Conservation (phyloP, 2,329 filamentous ascomycete genomes). For the Sporothrix protearum region DNA sequence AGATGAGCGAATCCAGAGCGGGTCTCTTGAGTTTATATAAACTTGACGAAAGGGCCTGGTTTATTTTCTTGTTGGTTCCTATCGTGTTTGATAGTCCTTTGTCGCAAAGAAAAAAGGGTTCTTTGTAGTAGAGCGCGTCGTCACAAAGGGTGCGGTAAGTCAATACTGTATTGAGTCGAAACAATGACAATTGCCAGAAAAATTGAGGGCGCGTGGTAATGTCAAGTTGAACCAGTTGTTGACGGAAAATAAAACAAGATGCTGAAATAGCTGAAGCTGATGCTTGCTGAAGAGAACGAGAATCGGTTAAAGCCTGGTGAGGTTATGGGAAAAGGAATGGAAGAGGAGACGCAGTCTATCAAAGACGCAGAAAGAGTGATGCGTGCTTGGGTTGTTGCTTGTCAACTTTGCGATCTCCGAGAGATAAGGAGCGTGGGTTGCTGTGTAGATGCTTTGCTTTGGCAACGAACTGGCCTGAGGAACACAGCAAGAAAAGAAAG, state of each 20-base stretch:
- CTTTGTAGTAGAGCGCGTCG: slow-evolving; percentile 7
- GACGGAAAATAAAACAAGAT: slow-evolving; percentile 20
- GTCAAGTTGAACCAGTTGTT: slow-evolving; percentile 23
- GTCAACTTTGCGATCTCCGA: slow-evolving; percentile 26
- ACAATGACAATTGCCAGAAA: slow-evolving; percentile 10
- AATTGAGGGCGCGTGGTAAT: background rate
- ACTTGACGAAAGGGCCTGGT: background rate
- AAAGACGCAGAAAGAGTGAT: slow-evolving; percentile 50
- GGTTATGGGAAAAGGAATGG: slow-evolving; percentile 17
- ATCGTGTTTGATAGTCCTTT: background rate
- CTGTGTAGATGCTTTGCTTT: slow-evolving; percentile 14
- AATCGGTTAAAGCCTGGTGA: slow-evolving; percentile 2
- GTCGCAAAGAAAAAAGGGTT: background rate
- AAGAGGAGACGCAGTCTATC: slow-evolving; percentile 44
- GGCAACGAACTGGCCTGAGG: slow-evolving; percentile 20
- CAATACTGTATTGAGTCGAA: slow-evolving; percentile 8
- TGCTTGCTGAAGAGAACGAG: slow-evolving; percentile 15
- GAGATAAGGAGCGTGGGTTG: slow-evolving; percentile 26
- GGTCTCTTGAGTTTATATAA: slow-evolving; percentile 2
- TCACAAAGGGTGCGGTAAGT: background rate
- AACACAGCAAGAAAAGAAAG: slow-evolving; percentile 15
- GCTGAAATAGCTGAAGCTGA: background rate
- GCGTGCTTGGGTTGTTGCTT: slow-evolving; percentile 32
- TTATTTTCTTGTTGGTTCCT: background rate
- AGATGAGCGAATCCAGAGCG: background rate